Conservation (phyloP, 164 flowering plant species). For the Magnolia officinalis region DNA sequence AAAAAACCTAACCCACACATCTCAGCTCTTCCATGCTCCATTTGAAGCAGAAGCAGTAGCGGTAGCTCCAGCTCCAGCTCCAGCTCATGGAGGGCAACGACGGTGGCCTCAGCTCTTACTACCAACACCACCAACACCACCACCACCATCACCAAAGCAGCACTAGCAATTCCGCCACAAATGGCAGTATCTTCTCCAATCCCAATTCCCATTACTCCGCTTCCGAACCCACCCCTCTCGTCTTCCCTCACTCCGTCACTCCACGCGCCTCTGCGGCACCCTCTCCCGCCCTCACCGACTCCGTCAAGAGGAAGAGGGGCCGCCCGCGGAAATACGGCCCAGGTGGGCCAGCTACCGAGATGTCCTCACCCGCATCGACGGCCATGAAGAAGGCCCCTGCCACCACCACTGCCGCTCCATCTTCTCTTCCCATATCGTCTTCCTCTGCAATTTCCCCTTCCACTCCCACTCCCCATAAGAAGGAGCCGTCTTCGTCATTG, state of each 20-base stretch:
- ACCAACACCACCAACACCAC: background rate
- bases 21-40: background rate
- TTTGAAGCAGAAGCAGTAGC: background rate
- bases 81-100: background rate
- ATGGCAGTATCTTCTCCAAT: constrained; percentile 1
- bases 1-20: background rate
- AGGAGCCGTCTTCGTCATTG: background rate
- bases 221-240: background rate
- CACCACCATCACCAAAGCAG: too few relatives aligned
- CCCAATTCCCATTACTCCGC: background rate
- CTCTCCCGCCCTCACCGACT: background rate
- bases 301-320: constrained; percentile 11
- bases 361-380: background rate
- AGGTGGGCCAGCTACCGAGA: background rate
- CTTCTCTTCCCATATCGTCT: background rate
- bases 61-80: too few relatives aligned
- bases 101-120: background rate
- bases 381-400: background rate
- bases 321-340: constrained; percentile 12
- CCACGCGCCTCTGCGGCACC: background rate
- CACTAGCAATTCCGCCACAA: background rate
- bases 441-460: background rate
- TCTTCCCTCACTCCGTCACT: background rate
- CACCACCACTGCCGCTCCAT: background rate
- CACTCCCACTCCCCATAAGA: constrained; percentile 8